Evolutionary conservation across 129 eudicot species (phyloP).

Genomic region (Pulicaria dysenterica): DNA sequence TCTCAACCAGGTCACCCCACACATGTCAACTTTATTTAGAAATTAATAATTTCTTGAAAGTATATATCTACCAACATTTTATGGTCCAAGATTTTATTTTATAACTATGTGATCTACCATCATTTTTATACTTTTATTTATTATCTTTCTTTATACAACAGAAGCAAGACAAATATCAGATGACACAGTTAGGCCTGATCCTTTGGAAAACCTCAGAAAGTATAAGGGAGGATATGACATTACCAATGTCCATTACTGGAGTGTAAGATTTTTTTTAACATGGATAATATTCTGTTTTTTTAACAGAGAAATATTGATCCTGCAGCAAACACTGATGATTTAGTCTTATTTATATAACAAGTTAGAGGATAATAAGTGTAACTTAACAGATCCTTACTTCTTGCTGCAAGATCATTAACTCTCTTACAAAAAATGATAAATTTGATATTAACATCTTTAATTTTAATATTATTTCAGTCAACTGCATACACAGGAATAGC

Average conservation of each 20-base stretch:
- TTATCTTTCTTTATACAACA: not conserved
- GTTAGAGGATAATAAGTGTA: too few relatives aligned
- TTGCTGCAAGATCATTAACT: not conserved
- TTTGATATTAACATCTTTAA: not conserved
- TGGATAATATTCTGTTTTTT: not conserved
- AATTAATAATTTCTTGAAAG: too few relatives aligned
- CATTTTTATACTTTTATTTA: not conserved
- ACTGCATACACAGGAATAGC: constrained; percentile 72
- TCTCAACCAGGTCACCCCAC: constrained; percentile 27
- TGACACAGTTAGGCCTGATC: constrained; percentile 72
- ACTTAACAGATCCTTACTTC: too few relatives aligned
- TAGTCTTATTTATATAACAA: too few relatives aligned
- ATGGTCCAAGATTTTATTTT: too few relatives aligned
- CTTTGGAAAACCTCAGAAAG: constrained; percentile 60
- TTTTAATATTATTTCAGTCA: constrained; percentile 57
- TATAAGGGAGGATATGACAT: constrained; percentile 87
- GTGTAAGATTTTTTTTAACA: constrained; percentile 62
- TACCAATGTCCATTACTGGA: constrained; percentile 84
- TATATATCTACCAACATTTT: too few relatives aligned
- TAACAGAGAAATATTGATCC: too few relatives aligned
- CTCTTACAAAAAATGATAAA: not conserved
- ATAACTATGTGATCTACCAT: too few relatives aligned
- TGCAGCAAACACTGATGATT: too few relatives aligned
- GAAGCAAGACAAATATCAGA: constrained; percentile 43
- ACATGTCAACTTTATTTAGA: too few relatives aligned